Conservation (phyloP, 768 basidiomycete species). For the Lentinus tigrinus region DNA sequence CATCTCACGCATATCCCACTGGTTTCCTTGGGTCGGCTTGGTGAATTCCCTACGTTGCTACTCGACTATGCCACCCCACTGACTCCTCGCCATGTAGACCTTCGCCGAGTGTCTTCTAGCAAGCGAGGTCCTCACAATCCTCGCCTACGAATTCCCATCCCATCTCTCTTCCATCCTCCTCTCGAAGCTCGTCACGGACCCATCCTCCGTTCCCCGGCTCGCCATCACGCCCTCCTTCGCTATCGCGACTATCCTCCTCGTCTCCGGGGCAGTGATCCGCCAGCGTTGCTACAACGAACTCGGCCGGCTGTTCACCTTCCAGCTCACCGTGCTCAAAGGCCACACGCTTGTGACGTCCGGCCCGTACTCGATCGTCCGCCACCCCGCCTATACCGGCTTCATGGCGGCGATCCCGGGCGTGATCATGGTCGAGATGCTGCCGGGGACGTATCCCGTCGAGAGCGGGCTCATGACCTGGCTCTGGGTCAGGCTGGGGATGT, state of each 20-base stretch:
- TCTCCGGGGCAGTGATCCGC: constrained; percentile 2
- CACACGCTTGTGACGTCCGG: constrained; percentile 23
- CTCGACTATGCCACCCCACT: too few relatives aligned
- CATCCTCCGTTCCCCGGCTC: not conserved
- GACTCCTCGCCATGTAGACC: not conserved
- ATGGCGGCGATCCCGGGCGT: not conserved
- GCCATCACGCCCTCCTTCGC: not conserved
- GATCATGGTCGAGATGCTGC: constrained; percentile 1
- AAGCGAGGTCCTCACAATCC: not conserved
- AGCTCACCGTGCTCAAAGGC: constrained; percentile 13
- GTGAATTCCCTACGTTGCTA: too few relatives aligned
- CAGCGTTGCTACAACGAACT: constrained; percentile 10
- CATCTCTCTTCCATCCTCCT: not conserved
- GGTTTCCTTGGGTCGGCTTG: too few relatives aligned
- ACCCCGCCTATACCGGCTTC: constrained; percentile 20
- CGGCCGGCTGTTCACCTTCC: constrained; percentile 18
- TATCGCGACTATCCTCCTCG: not conserved
- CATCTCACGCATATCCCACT: too few relatives aligned
- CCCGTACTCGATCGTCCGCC: constrained; percentile 26
- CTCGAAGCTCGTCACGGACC: not conserved
- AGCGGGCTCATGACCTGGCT: not conserved
- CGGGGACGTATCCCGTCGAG: constrained; percentile 8
- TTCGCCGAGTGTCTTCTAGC: not conserved
- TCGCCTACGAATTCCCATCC: not conserved
- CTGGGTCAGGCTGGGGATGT: not conserved